These are phyloP conservation scores for Elsinoe necatrix DNA, from an alignment of 2,329 filamentous ascomycete species.

Conservation along the genomic window DNA sequence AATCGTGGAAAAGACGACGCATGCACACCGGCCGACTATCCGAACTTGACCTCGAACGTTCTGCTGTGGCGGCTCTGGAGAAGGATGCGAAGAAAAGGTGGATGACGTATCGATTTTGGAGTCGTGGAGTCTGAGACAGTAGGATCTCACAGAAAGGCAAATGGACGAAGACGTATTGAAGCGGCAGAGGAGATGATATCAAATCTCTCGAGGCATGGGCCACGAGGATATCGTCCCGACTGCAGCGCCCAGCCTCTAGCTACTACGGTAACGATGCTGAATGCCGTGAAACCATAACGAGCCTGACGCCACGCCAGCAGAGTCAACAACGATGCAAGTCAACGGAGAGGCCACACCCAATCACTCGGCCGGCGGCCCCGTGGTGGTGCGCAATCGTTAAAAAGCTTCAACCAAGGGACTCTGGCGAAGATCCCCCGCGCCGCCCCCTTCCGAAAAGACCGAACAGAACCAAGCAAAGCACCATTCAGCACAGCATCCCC, in stretches of 20 bases:
- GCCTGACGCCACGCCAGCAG: background rate
- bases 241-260: background rate
- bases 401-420: background rate
- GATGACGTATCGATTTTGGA: constrained; percentile 5
- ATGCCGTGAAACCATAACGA: background rate
- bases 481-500: too few species aligned
- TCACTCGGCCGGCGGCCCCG: background rate
- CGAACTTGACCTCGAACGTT: background rate
- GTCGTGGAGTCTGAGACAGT: background rate
- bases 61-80: background rate
- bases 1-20: background rate
- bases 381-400: background rate
- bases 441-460: background rate
- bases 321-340: background rate
- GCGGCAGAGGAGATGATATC: background rate
- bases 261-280: background rate
- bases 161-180: background rate
- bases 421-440: background rate
- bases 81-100: background rate
- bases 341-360: constrained; percentile 3
- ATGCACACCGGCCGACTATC: constrained; percentile 5
- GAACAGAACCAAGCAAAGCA: background rate
- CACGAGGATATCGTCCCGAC: background rate
- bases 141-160: background rate
- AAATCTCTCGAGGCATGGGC: constrained; percentile 3